phyloP scores from a whole-genome alignment of 1,284 basidiomycete species.

The Coniferiporia sulphurascens region DNA sequence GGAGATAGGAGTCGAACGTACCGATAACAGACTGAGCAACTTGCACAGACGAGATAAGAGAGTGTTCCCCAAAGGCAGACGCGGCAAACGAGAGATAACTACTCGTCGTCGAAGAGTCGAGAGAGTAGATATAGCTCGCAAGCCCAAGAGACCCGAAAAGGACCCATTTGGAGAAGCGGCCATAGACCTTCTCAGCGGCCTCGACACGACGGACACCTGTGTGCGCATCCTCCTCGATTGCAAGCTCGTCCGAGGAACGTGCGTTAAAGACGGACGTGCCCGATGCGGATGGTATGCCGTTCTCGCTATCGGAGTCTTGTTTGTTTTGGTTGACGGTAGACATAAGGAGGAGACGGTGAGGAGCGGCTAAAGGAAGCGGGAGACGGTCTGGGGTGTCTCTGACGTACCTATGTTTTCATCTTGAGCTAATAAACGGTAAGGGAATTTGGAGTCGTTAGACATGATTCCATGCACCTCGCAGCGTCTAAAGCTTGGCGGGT shows the following conservation, averaged over 20 bases:
- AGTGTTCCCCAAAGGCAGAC: slow-evolving; percentile 55
- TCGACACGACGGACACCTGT: slow-evolving; percentile 47
- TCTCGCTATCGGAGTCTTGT: not conserved
- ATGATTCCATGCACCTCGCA: not conserved
- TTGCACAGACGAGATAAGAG: slow-evolving; percentile 61
- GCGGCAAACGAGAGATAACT: slow-evolving; percentile 62
- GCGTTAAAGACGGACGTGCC: not conserved
- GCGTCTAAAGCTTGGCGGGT: not conserved
- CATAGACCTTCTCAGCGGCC: slow-evolving; percentile 48
- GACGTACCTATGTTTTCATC: not conserved
- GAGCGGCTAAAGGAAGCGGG: not conserved
- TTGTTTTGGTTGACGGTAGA: not conserved
- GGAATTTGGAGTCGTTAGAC: not conserved
- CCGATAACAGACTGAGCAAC: slow-evolving; percentile 54
- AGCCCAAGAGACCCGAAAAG: slow-evolving; percentile 65
- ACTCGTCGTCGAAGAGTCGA: slow-evolving; percentile 66
- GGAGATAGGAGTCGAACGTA: slow-evolving; percentile 25
- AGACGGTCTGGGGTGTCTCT: no score
- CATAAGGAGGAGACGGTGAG: not conserved
- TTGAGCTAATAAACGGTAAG: not conserved
- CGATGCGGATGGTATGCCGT: not conserved
- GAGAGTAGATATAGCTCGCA: slow-evolving; percentile 72
- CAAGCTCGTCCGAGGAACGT: slow-evolving; percentile 3
- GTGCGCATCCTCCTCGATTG: slow-evolving; percentile 31
- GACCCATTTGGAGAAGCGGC: slow-evolving; percentile 52